phyloP scores from a whole-genome alignment of 1,284 basidiomycete genomes.

The Trametes versicolor region DNA sequence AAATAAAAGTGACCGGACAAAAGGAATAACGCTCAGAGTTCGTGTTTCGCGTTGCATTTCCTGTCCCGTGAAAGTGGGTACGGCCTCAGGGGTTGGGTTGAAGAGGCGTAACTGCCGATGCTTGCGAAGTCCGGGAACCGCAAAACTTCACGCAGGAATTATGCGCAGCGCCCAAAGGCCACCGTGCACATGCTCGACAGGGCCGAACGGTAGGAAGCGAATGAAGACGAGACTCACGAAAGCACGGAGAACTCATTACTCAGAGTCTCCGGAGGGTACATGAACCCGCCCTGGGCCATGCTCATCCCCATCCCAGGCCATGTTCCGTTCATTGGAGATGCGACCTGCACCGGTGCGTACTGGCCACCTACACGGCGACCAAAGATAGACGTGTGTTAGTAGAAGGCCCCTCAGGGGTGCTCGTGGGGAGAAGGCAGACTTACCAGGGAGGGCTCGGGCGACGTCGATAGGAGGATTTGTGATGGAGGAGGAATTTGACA shows the following conservation, averaged over 20 bases:
- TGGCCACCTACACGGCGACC: conserved; percentile 25
- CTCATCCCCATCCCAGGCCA: conserved; percentile 58
- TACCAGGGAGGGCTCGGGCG: conserved; percentile 40
- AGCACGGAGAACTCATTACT: conserved; percentile 86
- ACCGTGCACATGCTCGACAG: not conserved
- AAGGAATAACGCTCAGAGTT: no score
- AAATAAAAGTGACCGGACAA: no score
- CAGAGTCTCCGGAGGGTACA: conserved; percentile 75
- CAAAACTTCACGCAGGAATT: no score
- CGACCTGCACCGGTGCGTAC: conserved; percentile 42
- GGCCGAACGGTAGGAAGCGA: conserved; percentile 1
- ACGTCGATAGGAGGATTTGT: conserved; percentile 42
- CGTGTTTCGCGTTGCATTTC: no score
- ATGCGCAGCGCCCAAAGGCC: not conserved
- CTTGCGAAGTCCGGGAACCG: no score
- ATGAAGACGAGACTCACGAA: conserved; percentile 59
- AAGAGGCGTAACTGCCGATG: no score
- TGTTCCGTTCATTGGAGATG: conserved; percentile 49
- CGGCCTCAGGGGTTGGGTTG: no score
- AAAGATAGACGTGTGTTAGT: conserved; percentile 24
- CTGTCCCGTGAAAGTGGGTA: no score
- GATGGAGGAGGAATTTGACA: conserved; percentile 47
- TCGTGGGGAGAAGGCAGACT: conserved; percentile 29
- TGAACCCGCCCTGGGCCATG: conserved; percentile 59
- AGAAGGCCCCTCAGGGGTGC: conserved; percentile 22